A percentile compares a stretch with the other conserved stretches of the same genome.
Evolutionary conservation across 2,329 filamentous ascomycete genomes (phyloP).

Genomic region (Monosporascus sp.): DNA sequence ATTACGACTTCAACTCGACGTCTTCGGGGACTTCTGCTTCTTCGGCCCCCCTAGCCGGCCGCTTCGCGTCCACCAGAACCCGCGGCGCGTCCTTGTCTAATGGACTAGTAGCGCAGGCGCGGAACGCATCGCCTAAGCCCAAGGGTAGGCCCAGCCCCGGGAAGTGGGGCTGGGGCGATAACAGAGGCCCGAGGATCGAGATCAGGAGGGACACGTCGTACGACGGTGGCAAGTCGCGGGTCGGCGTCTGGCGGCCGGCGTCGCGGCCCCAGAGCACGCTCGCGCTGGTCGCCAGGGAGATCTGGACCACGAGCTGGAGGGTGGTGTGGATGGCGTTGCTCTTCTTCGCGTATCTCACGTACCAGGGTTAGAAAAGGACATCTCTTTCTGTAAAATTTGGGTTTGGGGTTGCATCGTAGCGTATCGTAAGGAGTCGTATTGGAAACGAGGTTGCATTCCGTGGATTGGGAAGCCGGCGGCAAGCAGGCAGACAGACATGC

Average conservation of each 20-base stretch:
- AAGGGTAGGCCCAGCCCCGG: slow-evolving; percentile 16
- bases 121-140: slow-evolving; percentile 17
- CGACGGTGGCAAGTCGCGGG: slow-evolving; percentile 27
- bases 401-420: not conserved
- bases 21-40: slow-evolving; percentile 31
- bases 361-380: slow-evolving; percentile 44
- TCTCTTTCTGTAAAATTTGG: not conserved
- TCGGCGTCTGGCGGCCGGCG: slow-evolving; percentile 20
- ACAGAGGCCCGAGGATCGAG: slow-evolving; percentile 44
- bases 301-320: slow-evolving; percentile 55
- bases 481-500: not conserved
- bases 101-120: slow-evolving; percentile 10
- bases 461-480: not conserved
- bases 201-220: slow-evolving; percentile 42
- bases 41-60: slow-evolving; percentile 25
- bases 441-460: not conserved
- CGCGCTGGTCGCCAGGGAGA: slow-evolving; percentile 49
- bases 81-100: slow-evolving; percentile 20
- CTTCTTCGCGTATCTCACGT: slow-evolving; percentile 64
- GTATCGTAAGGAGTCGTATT: not conserved
- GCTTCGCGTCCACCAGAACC: slow-evolving; percentile 20
- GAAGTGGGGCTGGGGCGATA: slow-evolving; percentile 41
- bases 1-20: slow-evolving; percentile 16
- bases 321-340: slow-evolving; percentile 58
- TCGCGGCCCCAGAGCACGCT: slow-evolving; percentile 29